Percentiles rank a stretch among this genome's conserved stretches.
Conservation (phyloP, 495 filamentous ascomycete species). For the Cudoniella acicularis region DNA sequence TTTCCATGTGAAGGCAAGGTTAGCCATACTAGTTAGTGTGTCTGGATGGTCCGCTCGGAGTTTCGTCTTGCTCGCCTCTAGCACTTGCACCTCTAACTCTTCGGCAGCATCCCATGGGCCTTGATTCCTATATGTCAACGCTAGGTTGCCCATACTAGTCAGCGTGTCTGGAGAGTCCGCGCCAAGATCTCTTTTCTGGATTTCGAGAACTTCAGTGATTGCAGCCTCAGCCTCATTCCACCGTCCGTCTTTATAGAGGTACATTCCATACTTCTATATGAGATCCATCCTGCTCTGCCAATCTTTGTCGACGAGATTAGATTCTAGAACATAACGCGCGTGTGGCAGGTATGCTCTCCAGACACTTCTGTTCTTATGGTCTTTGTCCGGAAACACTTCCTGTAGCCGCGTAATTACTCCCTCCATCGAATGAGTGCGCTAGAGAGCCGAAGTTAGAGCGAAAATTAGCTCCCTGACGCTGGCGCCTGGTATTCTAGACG, state of each 20-base stretch:
- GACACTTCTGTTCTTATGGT: conserved; percentile 29
- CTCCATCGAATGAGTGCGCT: conserved; percentile 26
- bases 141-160: conserved; percentile 28
- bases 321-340: conserved; percentile 27
- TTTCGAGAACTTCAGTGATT: conserved; percentile 10
- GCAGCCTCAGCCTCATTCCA: conserved; percentile 21
- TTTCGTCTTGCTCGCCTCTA: too few species aligned
- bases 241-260: conserved; percentile 1
- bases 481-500: not conserved
- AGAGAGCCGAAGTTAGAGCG: too few species aligned
- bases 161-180: conserved; percentile 30
- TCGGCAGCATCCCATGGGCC: conserved; percentile 30
- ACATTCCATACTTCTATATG: not conserved
- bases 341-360: conserved; percentile 39
- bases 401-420: conserved; percentile 29
- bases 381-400: conserved; percentile 30
- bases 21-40: conserved; percentile 29
- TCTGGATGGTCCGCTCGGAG: conserved; percentile 26
- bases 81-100: conserved; percentile 25
- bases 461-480: too few species aligned
- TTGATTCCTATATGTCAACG: conserved; percentile 24
- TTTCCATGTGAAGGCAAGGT: conserved; percentile 21
- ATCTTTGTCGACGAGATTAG: not conserved
- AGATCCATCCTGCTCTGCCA: not conserved
- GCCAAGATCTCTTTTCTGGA: conserved; percentile 21